Evolutionary conservation across 176 grass and related monocot species (phyloP).

Genomic region (Aegilops sharonensis): DNA sequence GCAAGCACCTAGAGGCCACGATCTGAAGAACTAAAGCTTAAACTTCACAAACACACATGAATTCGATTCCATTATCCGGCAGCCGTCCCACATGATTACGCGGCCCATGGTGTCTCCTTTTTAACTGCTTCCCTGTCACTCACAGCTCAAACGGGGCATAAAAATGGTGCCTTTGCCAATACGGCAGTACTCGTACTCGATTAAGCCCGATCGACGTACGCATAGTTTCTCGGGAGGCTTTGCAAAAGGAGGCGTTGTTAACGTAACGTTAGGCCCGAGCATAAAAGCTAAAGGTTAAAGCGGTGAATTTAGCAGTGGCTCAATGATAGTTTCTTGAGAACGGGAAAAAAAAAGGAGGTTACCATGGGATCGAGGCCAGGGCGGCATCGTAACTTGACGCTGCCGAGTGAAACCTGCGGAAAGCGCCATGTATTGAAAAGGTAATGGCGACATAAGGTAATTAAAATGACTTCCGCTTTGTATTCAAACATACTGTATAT

Average conservation of each 20-base stretch:
- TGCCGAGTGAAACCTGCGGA: not conserved
- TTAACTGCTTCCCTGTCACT: not conserved
- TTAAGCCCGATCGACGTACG: conserved; percentile 5
- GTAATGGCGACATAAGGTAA: not conserved
- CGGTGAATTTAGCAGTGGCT: not conserved
- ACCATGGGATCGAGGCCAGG: conserved; percentile 22
- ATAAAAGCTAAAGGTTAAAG: conserved; percentile 39
- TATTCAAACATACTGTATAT: too few species aligned
- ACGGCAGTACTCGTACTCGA: conserved; percentile 35
- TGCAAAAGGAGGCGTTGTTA: conserved; percentile 30
- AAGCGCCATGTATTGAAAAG: not conserved
- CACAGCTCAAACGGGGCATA: not conserved
- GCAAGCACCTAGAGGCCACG: not conserved
- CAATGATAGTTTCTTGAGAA: conserved; percentile 49
- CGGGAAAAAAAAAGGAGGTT: not conserved
- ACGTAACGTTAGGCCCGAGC: conserved; percentile 27
- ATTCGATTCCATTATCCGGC: not conserved
- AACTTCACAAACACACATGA: not conserved
- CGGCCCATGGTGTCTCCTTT: not conserved
- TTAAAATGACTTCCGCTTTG: too few species aligned
- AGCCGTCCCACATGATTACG: not conserved
- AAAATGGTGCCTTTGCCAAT: conserved; percentile 36
- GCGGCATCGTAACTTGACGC: conserved; percentile 16
- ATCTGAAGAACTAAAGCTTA: not conserved
- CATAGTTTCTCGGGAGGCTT: conserved; percentile 35